Evolutionary conservation across 257 asterid genomes (phyloP).

Genomic region (Mitragyna speciosa): DNA sequence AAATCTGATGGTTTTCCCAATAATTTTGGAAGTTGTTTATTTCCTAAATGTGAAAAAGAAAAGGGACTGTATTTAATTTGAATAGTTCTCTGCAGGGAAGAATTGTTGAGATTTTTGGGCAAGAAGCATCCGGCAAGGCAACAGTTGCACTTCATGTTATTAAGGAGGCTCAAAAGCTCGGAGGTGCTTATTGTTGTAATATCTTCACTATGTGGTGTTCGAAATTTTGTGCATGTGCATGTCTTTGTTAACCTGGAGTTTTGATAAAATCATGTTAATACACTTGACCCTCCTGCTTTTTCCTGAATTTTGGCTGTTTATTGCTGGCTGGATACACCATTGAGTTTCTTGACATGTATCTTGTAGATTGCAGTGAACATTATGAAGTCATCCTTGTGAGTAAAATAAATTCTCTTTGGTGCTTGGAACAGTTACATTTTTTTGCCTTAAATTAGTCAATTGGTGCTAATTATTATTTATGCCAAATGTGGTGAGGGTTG

Average conservation of each 20-base stretch:
- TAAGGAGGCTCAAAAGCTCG: conserved; percentile 95
- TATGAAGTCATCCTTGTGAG: background rate
- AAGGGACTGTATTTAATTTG: background rate
- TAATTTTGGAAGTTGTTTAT: background rate
- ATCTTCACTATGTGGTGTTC: background rate
- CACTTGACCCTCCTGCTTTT: background rate
- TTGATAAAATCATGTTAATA: background rate
- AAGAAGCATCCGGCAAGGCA: conserved; percentile 98
- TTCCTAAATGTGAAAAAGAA: conserved; percentile 1
- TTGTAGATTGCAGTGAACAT: background rate
- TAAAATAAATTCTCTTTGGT: background rate
- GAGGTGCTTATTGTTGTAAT: conserved; percentile 51
- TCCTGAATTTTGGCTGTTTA: conserved; percentile 1
- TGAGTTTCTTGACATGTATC: background rate
- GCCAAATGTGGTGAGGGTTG: background rate
- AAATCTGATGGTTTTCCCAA: background rate
- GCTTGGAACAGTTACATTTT: background rate
- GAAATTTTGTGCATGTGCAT: background rate
- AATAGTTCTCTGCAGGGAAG: conserved; percentile 59
- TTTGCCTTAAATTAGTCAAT: background rate
- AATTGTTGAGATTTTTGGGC: conserved; percentile 88
- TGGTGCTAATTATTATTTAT: background rate
- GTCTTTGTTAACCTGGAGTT: background rate
- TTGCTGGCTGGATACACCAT: background rate
- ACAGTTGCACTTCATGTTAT: conserved; percentile 88